Percentiles rank a stretch among this genome's conserved stretches.
These are phyloP conservation scores for Gryganskiella cystojenkinii DNA, from an alignment of 192 early-diverging fungal species.

Conservation along the genomic window DNA sequence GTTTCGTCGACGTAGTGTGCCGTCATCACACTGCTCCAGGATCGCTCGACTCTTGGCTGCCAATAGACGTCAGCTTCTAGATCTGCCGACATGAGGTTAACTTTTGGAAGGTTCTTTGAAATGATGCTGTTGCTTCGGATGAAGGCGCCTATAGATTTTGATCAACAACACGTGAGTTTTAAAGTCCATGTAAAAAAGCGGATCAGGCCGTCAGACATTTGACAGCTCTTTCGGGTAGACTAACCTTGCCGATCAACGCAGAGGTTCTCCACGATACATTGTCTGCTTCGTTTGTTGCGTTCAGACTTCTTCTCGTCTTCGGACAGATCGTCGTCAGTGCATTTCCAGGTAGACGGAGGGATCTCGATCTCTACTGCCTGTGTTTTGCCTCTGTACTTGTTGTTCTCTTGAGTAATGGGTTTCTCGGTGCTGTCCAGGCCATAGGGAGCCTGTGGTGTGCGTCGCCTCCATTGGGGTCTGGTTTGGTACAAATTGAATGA, in stretches of 20 bases:
- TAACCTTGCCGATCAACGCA: conserved; percentile 5
- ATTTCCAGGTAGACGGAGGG: background rate
- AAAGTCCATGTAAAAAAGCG: too few relatives aligned
- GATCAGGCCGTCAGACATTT: too few relatives aligned
- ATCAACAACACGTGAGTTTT: background rate
- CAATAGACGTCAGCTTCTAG: conserved; percentile 10
- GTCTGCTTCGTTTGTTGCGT: background rate
- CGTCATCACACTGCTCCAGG: background rate
- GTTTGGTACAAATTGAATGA: background rate
- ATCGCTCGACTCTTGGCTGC: conserved; percentile 4
- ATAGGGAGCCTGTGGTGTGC: background rate
- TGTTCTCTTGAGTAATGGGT: background rate
- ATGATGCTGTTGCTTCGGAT: background rate
- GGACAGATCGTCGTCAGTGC: conserved; percentile 1
- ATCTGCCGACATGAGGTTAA: conserved; percentile 18
- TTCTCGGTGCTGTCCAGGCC: background rate
- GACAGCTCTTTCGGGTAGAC: too few relatives aligned
- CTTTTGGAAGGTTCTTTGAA: background rate
- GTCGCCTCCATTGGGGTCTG: background rate
- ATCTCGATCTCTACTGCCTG: background rate
- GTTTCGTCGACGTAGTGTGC: conserved; percentile 47
- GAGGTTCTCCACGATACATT: background rate
- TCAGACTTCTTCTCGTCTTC: background rate
- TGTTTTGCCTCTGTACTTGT: background rate
- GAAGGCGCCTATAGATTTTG: background rate